These are phyloP conservation scores for Scedosporium boydii DNA, from an alignment of 2,329 filamentous ascomycete species.

Conservation along the genomic window DNA sequence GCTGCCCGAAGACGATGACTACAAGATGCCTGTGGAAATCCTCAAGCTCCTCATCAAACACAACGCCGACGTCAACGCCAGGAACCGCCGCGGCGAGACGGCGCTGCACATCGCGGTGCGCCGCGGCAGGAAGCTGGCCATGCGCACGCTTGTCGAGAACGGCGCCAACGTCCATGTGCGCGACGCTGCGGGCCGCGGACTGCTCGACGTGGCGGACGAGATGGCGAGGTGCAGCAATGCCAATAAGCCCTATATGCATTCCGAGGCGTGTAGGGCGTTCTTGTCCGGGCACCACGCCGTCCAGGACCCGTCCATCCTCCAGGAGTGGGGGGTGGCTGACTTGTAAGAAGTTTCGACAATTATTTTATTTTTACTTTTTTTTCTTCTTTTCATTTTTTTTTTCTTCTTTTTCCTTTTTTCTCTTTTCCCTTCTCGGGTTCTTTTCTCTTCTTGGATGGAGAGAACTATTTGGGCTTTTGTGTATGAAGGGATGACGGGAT, in stretches of 20 bases:
- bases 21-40: constrained; percentile 33
- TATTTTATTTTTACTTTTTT: too few species aligned
- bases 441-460: background rate
- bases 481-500: too few species aligned
- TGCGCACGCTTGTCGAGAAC: constrained; percentile 33
- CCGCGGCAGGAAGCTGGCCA: constrained; percentile 41
- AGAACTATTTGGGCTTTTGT: too few species aligned
- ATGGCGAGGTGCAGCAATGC: constrained; percentile 22
- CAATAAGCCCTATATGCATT: constrained; percentile 27
- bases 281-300: constrained; percentile 28
- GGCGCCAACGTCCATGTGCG: constrained; percentile 38
- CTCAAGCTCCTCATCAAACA: constrained; percentile 30
- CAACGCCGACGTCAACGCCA: constrained; percentile 36
- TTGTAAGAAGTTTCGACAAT: too few species aligned
- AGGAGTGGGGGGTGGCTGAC: constrained; percentile 27
- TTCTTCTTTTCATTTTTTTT: too few species aligned
- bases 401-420: too few species aligned
- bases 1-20: constrained; percentile 40
- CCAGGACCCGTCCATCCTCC: constrained; percentile 27
- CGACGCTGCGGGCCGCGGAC: constrained; percentile 31
- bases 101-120: constrained; percentile 44
- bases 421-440: background rate
- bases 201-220: constrained; percentile 35
- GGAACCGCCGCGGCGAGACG: constrained; percentile 46
- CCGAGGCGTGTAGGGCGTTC: constrained; percentile 35